Conservation (phyloP, 176 grass and related monocot genomes). For the Triticum turgidum region DNA sequence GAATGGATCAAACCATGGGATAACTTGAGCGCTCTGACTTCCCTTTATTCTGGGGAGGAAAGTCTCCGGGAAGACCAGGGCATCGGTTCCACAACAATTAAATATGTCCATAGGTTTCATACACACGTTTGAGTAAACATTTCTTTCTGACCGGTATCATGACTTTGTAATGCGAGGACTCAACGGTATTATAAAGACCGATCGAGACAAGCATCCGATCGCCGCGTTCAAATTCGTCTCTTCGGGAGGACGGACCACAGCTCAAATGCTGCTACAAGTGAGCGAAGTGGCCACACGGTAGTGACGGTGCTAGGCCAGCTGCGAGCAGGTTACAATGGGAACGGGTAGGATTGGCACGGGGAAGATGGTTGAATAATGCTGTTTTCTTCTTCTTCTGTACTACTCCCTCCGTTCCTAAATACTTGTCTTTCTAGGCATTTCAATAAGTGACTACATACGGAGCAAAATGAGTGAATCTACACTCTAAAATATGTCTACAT, state of each 20-base stretch:
- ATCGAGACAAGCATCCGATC: neutral
- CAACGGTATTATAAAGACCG: neutral
- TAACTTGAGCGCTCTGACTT: neutral
- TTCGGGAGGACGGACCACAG: neutral
- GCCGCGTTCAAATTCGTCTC: neutral
- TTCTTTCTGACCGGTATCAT: neutral
- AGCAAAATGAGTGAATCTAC: too few relatives aligned
- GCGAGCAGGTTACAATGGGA: neutral
- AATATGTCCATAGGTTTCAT: neutral
- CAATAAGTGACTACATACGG: too few relatives aligned
- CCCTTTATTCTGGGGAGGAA: neutral
- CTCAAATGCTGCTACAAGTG: too few relatives aligned
- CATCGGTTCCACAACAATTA: neutral
- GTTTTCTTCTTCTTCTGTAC: too few relatives aligned
- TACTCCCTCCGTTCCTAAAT: too few relatives aligned
- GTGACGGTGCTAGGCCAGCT: neutral
- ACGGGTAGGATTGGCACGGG: neutral
- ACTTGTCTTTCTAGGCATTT: too few relatives aligned
- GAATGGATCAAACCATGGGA: neutral
- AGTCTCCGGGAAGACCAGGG: neutral
- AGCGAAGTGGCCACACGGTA: neutral
- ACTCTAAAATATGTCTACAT: too few relatives aligned
- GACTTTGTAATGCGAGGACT: neutral
- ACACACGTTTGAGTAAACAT: neutral
- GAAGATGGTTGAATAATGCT: neutral